A percentile compares a stretch with the other conserved stretches of the same genome.
Evolutionary conservation across 139 green algal species (phyloP).

Genomic region (Micractinium conductrix): DNA sequence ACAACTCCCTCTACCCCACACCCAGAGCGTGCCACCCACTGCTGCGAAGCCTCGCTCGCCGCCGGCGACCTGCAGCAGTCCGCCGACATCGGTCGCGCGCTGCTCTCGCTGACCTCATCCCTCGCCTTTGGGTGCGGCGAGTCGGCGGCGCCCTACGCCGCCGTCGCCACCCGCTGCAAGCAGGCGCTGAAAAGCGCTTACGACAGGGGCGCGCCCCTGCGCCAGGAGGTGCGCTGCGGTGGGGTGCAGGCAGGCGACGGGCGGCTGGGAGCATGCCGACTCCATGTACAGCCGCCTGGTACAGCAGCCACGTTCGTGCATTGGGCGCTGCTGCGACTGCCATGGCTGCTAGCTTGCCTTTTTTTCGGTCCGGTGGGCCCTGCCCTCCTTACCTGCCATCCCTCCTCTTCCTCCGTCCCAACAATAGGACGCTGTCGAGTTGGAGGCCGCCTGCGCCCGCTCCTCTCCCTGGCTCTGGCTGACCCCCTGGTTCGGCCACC

Average conservation of each 20-base stretch:
- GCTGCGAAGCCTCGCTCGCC: neutral
- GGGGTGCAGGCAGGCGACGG: neutral
- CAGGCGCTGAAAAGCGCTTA: constrained; percentile 15
- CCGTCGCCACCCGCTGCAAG: constrained; percentile 10
- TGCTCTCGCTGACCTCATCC: constrained; percentile 14
- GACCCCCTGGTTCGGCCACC: constrained; percentile 14
- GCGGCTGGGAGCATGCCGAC: neutral
- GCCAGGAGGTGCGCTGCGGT: neutral
- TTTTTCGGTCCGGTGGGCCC: no score
- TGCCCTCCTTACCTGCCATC: no score
- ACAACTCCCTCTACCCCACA: no score
- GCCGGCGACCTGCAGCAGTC: neutral
- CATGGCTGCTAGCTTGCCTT: no score
- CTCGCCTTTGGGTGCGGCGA: neutral
- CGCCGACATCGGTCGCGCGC: neutral
- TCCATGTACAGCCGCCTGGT: neutral
- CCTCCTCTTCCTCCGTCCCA: no score
- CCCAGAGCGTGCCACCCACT: constrained; percentile 2
- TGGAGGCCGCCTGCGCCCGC: constrained; percentile 12
- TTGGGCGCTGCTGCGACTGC: no score
- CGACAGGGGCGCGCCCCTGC: neutral
- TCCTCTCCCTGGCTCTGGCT: constrained; percentile 27
- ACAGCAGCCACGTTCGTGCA: no score
- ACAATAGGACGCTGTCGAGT: neutral
- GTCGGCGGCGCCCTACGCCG: constrained; percentile 5